Evolutionary conservation across 805 yeast species (phyloP), one percentile per base, ranked within the genome.

Genomic region (Zygoascus biomembranicola): DNA sequence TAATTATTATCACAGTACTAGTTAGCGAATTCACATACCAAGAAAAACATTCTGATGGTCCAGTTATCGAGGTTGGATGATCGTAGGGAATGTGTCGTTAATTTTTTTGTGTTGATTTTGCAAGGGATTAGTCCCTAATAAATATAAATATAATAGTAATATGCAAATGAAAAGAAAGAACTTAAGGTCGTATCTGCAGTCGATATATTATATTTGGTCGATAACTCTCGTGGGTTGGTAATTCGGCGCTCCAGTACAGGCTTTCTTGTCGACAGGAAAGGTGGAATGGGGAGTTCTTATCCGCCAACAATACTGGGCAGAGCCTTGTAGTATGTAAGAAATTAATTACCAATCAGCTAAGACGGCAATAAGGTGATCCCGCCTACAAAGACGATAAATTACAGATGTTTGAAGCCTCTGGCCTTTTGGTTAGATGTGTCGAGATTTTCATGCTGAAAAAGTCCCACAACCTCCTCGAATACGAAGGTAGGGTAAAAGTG

Each of bases 21-120:
- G 8, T 37, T 37, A 37, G n/a, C 42, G 8, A 14, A 13, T 13
- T 8, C 10, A 52, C 52, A 8, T 52, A 48, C 54, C 46, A 53
- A 37, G 35, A 53, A 51, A 44, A 51, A 50, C 50, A 50, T 51
- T 8, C 9, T 43, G 31, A 13, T 14, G 18, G 13, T n/a, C 23
- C 35, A 11, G 48, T 44, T 28, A 11, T 35, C 3, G 16, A 13
- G 39, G 13, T 19, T 4, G 9, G 45, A 16, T 13, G 6, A 18
- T 16, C 20, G 35, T 45, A 11, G 18, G 8, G 43, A 18, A 23
- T 43, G 28, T 23, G 39, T 16, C 43, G 19, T 19, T n/a, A 42
- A 43, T 16, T 19, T 19, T 19, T 43, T 43, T 16, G 45, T 43
- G 16, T 39, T 39, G 18, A n/a, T 18, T 16, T 43, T 43, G 13